Evolutionary conservation across 345 rosid species (phyloP), one percentile per base, ranked within the genome.

Genomic region (Excoecaria cochinchinensis): DNA sequence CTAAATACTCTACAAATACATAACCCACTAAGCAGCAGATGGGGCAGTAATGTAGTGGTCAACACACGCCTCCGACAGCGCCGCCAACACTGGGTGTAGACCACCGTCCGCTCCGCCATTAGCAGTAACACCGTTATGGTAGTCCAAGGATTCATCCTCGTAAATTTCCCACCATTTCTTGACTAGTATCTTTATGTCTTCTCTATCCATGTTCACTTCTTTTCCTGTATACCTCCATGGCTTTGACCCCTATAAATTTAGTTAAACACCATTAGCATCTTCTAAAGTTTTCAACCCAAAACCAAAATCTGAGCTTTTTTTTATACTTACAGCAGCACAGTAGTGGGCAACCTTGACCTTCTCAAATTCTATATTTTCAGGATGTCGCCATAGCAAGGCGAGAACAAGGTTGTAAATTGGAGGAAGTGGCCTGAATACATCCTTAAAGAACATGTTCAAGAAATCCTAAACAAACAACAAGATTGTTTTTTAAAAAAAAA

Each of bases 191-290:
- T 89, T 90, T 70, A 94, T 85, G 83, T 94, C 96, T 62, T 92
- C 89, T 79, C 98, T 87, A 53, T 88, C 87, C 96, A 94, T 89
- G 82, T 92, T 89, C 67, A 70, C 86, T 77, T 91, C 95, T 74
- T 88, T 73, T 51, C 97, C 97, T 5, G 92, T 90, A 64, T 85
- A 94, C 80, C 93, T 88, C 97, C 98, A 93, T 44, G 97, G 97
- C 78, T 93, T 93, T 4, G 97, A 89, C 2, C 95, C 94, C 95
- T 89, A 10, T 12, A 11, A 14, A 12, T 16, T 21, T 36, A 50
- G 36, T 4, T 22, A 22, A 22, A 42, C 31, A 36, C 3, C 42
- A 62, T 16, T 31, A 25, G 15, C 38, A 36, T 9, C 56, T 53
- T 53, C 4, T 53, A 53, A 53, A 53, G 1, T 31, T 53, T 53